phyloP scores from a whole-genome alignment of 225 moss, liverwort and hornwort species.

The Bryum argenteum region DNA sequence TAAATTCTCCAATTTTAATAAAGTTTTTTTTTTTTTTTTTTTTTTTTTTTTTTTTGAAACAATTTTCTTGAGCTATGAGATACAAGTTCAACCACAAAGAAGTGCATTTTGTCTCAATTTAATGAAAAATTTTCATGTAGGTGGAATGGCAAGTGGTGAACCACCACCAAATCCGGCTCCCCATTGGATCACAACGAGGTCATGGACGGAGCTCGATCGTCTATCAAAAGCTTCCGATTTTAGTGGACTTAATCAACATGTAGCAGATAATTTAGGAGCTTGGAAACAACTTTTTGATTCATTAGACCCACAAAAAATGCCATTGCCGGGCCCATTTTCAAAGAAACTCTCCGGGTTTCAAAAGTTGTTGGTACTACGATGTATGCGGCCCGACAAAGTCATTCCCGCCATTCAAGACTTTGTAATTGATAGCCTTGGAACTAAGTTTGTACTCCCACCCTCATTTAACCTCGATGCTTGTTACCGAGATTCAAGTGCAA shows the following conservation, averaged over 20 bases:
- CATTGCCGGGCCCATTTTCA: conserved; percentile 49
- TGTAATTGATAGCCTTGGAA: conserved; percentile 69
- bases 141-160: conserved; percentile 72
- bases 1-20: too few species aligned
- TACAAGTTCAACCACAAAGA: too few species aligned
- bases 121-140: conserved; percentile 6
- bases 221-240: conserved; percentile 56
- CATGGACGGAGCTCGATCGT: conserved; percentile 78
- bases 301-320: conserved; percentile 71
- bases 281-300: conserved; percentile 79
- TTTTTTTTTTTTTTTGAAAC: too few species aligned
- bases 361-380: conserved; percentile 67
- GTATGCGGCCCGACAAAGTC: conserved; percentile 88
- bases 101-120: too few species aligned
- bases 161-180: conserved; percentile 71
- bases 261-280: conserved; percentile 41
- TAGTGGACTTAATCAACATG: conserved; percentile 55
- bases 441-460: conserved; percentile 77
- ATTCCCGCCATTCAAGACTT: conserved; percentile 92
- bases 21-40: too few species aligned
- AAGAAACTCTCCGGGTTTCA: conserved; percentile 52
- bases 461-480: conserved; percentile 81
- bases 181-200: conserved; percentile 75
- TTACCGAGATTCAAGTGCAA: conserved; percentile 81
- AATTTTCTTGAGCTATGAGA: too few species aligned